These are phyloP conservation scores for Podila horticola DNA, from an alignment of 192 early-diverging fungal species.

Conservation along the genomic window DNA sequence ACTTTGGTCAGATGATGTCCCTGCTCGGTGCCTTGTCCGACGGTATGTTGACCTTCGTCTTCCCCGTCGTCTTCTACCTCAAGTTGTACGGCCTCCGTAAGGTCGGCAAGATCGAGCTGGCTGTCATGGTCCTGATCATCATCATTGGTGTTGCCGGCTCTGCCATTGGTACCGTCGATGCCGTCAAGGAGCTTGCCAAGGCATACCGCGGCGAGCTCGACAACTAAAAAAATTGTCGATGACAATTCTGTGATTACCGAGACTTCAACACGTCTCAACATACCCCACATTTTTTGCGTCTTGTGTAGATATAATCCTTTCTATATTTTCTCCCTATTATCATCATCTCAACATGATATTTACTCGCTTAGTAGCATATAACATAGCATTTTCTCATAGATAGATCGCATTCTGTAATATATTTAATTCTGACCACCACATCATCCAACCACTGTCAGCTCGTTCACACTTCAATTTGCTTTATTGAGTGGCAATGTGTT, in stretches of 20 bases:
- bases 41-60: conserved; percentile 65
- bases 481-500: no score
- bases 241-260: neutral
- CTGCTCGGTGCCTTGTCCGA: conserved; percentile 67
- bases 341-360: neutral
- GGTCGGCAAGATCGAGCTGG: conserved; percentile 30
- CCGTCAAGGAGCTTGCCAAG: conserved; percentile 65
- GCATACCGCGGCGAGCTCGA: conserved; percentile 54
- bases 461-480: no score
- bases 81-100: conserved; percentile 60
- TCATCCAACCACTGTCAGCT: no score
- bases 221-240: conserved; percentile 1
- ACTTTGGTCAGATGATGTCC: conserved; percentile 74
- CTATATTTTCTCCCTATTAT: neutral
- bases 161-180: conserved; percentile 71
- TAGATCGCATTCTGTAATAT: neutral
- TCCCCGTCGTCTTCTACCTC: conserved; percentile 66
- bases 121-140: conserved; percentile 37
- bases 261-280: neutral
- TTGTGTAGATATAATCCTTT: conserved; percentile 1
- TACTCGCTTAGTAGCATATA: neutral
- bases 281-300: neutral
- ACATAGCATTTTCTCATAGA: neutral
- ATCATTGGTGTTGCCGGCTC: conserved; percentile 69
- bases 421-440: neutral